Evolutionary conservation across 345 rosid genomes (phyloP), one percentile per base, ranked within the genome.

Genomic region (Crucihimalaya himalaica): DNA sequence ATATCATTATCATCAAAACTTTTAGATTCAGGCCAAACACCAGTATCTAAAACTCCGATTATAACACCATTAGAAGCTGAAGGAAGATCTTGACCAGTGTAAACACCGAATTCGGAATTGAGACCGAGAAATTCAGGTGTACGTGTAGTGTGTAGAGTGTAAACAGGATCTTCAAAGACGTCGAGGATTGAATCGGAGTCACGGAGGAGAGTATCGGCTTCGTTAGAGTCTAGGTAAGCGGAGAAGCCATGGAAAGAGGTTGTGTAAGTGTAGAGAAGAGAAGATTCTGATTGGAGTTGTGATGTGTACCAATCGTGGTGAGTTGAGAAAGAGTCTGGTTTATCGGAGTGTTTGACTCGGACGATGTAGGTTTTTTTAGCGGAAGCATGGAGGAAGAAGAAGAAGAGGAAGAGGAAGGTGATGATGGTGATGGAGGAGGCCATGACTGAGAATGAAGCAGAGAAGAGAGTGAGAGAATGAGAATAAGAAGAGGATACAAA

Each of bases 21-120:
- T 57, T 75, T 81, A 0, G 91, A 88, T 73, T 89, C 97, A 0
- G 98, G 98, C 98, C 94, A 91, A 14, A 91, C 87, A 1, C 98
- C 98, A 0, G 96, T 89, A 45, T 94, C 98, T 0, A 94, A 83
- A 18, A 94, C 96, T 0, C 98, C 98, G 16, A 94, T 73, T 6
- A 91, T 29, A 28, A 94, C 94, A 29, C 80, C 88, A 15, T 68
- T 63, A 4, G 86, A 80, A 11, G 90, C 78, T 1, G 72, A 82
- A 8, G 68, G 81, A 15, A 84, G 78, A 40, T 79, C 82, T 13
- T 47, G 78, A 16, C 63, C 83, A 5, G 76, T 51, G 65, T 58
- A 68, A 43, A 77, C 52, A 23, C 81, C 90, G 23, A 81, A 56
- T 2, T 84, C 83, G 0, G 86, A 29, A 31, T 79, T 74, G 35